These are phyloP conservation scores for Coniferiporia weirii DNA, from an alignment of 1,284 basidiomycete species.

Conservation along the genomic window DNA sequence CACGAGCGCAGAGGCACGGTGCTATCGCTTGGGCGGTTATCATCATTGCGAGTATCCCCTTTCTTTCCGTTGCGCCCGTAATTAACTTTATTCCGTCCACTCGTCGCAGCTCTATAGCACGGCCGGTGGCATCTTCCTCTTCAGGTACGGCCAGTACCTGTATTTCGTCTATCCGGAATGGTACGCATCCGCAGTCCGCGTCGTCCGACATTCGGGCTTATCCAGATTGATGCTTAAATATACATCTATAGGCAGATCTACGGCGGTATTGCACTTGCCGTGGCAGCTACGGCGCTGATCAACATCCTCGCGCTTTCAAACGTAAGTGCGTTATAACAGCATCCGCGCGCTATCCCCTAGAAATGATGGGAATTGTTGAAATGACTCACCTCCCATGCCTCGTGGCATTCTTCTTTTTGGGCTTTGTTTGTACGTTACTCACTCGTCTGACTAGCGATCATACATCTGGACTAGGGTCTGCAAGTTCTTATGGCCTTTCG, in stretches of 20 bases:
- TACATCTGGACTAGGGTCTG: constrained; percentile 67
- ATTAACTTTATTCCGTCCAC: constrained; percentile 1
- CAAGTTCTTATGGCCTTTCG: constrained; percentile 69
- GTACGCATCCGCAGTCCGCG: constrained; percentile 30
- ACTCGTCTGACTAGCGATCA: constrained; percentile 43
- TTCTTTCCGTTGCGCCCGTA: background rate
- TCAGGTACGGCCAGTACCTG: constrained; percentile 59
- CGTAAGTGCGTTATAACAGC: constrained; percentile 35
- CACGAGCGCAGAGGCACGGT: constrained; percentile 50
- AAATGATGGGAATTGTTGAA: background rate
- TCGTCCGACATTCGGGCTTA: background rate
- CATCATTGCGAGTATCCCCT: constrained; percentile 46
- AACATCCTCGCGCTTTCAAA: constrained; percentile 64
- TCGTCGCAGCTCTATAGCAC: constrained; percentile 57
- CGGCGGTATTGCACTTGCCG: constrained; percentile 61
- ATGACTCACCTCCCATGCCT: constrained; percentile 7
- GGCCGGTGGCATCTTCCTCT: constrained; percentile 62
- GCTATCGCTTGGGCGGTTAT: constrained; percentile 70
- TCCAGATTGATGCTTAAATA: constrained; percentile 2
- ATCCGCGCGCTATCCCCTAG: background rate
- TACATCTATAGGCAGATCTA: constrained; percentile 57
- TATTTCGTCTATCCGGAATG: constrained; percentile 72
- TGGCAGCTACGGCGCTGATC: constrained; percentile 52
- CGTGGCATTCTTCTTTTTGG: background rate
- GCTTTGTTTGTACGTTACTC: constrained; percentile 17